phyloP scores from a whole-genome alignment of 2,329 filamentous ascomycete species.

The Sphaerulina musiva region DNA sequence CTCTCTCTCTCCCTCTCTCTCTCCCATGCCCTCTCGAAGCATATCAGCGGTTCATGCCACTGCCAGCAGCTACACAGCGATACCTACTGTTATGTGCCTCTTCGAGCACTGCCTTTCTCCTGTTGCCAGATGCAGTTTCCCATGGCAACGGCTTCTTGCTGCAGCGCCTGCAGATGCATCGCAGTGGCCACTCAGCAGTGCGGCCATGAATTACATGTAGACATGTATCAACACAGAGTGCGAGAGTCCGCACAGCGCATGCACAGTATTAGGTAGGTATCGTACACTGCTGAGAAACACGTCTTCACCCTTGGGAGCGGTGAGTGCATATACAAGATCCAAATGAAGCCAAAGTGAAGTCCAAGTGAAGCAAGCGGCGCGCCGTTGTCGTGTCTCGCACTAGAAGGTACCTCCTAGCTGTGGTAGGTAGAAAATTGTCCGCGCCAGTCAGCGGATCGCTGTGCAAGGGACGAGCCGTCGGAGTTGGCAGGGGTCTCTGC shows the following conservation, averaged over 20 bases:
- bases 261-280: too few relatives aligned
- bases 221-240: too few relatives aligned
- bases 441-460: neutral
- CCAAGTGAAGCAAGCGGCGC: neutral
- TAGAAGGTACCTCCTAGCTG: neutral
- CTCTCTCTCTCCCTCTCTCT: too few relatives aligned
- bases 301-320: too few relatives aligned
- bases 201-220: neutral
- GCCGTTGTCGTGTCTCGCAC: constrained; percentile 3
- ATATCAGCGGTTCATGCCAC: too few relatives aligned
- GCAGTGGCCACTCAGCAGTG: neutral
- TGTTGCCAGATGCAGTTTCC: neutral
- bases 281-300: too few relatives aligned
- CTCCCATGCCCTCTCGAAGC: too few relatives aligned
- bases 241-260: too few relatives aligned
- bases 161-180: neutral
- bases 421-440: neutral
- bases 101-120: neutral
- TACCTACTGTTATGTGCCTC: neutral
- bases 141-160: neutral
- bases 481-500: too few relatives aligned
- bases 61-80: too few relatives aligned
- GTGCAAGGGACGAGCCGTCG: too few relatives aligned
- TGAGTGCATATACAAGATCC: too few relatives aligned
- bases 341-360: neutral